A percentile compares a stretch with the other conserved stretches of the same genome.
These are phyloP conservation scores for Hordeum marinum DNA, from an alignment of 176 grass and related monocot species.

Conservation along the genomic window DNA sequence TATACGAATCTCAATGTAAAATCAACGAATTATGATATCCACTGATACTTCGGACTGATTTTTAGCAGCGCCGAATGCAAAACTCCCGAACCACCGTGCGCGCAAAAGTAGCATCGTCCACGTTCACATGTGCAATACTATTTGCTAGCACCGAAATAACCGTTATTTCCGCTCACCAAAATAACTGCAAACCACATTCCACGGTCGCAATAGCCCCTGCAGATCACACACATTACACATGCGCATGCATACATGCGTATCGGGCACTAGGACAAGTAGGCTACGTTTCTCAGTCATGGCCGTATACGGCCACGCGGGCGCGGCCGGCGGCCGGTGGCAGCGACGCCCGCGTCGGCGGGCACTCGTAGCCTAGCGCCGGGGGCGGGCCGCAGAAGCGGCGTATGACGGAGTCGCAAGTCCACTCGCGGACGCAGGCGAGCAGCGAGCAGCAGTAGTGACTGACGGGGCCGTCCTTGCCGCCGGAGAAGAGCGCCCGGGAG, in stretches of 20 bases:
- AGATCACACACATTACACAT: background rate
- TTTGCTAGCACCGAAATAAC: too few species aligned
- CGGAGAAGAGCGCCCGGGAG: background rate
- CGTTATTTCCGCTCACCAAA: background rate
- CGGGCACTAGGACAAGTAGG: background rate
- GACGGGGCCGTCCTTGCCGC: background rate
- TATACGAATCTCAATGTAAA: too few species aligned
- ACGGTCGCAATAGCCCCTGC: background rate
- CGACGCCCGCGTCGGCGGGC: background rate
- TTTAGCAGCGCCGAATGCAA: too few species aligned
- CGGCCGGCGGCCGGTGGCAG: too few species aligned
- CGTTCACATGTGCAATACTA: too few species aligned
- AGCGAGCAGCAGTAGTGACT: background rate
- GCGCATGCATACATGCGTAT: background rate
- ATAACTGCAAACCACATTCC: background rate
- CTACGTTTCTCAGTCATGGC: background rate
- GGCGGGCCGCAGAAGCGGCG: background rate
- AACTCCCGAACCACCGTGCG: too few species aligned
- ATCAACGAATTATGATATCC: too few species aligned
- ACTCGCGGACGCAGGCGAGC: background rate
- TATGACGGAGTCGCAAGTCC: background rate
- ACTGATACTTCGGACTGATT: too few species aligned
- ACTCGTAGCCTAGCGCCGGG: background rate
- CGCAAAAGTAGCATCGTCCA: too few species aligned
- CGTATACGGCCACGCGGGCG: too few species aligned